phyloP scores from a whole-genome alignment of 2,329 filamentous ascomycete species.

The Botrytis fabae region DNA sequence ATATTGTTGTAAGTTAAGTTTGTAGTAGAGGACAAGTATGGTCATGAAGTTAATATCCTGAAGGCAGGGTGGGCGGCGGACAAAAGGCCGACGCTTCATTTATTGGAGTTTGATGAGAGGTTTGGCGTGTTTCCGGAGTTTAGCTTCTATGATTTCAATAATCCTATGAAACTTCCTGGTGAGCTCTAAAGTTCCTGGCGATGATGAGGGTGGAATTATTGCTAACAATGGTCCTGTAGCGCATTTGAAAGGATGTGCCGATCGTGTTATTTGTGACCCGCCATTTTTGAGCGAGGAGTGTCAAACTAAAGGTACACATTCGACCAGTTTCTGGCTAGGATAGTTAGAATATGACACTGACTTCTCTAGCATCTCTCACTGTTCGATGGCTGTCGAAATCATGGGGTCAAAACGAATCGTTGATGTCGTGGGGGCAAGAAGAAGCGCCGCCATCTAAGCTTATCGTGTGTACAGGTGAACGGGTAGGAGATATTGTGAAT shows the following conservation, averaged over 20 bases:
- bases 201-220: not conserved
- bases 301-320: slow-evolving; percentile 66
- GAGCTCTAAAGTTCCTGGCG: slow-evolving; percentile 28
- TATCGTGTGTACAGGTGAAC: slow-evolving; percentile 75
- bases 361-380: slow-evolving; percentile 63
- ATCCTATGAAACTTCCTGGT: slow-evolving; percentile 66
- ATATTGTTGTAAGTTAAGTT: slow-evolving; percentile 46
- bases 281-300: slow-evolving; percentile 80
- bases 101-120: slow-evolving; percentile 73
- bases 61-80: slow-evolving; percentile 37
- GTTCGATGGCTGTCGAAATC: slow-evolving; percentile 68
- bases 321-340: not conserved
- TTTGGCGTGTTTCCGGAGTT: slow-evolving; percentile 76
- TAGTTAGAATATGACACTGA: not conserved
- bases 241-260: slow-evolving; percentile 61
- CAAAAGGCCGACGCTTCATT: slow-evolving; percentile 57
- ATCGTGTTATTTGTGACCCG: slow-evolving; percentile 73
- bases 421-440: slow-evolving; percentile 17
- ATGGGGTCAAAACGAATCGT: slow-evolving; percentile 28
- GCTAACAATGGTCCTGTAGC: slow-evolving; percentile 38
- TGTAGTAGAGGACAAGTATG: slow-evolving; percentile 11
- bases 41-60: not conserved
- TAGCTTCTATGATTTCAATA: slow-evolving; percentile 70
- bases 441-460: slow-evolving; percentile 41
- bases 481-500: slow-evolving; percentile 64